Conservation (phyloP, 345 rosid genomes). For the Punica granatum region DNA sequence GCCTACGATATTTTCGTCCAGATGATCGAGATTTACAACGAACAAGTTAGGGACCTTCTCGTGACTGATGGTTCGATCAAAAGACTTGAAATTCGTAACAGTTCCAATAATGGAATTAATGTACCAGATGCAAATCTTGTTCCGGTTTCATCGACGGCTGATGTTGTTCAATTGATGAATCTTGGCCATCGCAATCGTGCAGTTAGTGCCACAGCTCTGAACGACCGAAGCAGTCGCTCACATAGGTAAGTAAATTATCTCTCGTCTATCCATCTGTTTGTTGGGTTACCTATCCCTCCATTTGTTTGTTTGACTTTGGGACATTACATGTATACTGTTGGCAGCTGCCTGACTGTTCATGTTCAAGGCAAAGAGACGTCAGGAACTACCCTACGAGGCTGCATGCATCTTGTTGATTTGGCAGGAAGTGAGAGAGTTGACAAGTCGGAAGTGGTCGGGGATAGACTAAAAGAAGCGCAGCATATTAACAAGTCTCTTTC, state of each 20-base stretch:
- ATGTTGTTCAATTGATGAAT: slow-evolving; percentile 79
- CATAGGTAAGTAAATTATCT: slow-evolving; percentile 53
- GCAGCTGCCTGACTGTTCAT: slow-evolving; percentile 93
- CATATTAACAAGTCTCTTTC: slow-evolving; percentile 89
- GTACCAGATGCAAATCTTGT: slow-evolving; percentile 90
- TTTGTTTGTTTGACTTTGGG: neutral
- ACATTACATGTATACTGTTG: slow-evolving; percentile 1
- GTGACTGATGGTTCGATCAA: slow-evolving; percentile 57
- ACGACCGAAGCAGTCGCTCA: slow-evolving; percentile 96
- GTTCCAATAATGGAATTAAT: slow-evolving; percentile 72
- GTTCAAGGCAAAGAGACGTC: slow-evolving; percentile 86
- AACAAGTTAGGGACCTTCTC: slow-evolving; percentile 95
- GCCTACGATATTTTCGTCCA: slow-evolving; percentile 74
- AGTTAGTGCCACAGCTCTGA: slow-evolving; percentile 79
- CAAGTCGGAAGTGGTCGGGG: slow-evolving; percentile 91
- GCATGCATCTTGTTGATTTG: slow-evolving; percentile 94
- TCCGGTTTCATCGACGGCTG: slow-evolving; percentile 67
- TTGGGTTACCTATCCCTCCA: no score
- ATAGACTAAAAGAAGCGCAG: slow-evolving; percentile 84
- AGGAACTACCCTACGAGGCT: slow-evolving; percentile 59
- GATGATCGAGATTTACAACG: slow-evolving; percentile 96
- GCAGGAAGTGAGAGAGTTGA: slow-evolving; percentile 98
- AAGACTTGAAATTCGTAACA: slow-evolving; percentile 90
- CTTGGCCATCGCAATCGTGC: slow-evolving; percentile 80
- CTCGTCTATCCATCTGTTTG: neutral